Conservation (phyloP, 495 filamentous ascomycete species). For the Neurospora sp. region DNA sequence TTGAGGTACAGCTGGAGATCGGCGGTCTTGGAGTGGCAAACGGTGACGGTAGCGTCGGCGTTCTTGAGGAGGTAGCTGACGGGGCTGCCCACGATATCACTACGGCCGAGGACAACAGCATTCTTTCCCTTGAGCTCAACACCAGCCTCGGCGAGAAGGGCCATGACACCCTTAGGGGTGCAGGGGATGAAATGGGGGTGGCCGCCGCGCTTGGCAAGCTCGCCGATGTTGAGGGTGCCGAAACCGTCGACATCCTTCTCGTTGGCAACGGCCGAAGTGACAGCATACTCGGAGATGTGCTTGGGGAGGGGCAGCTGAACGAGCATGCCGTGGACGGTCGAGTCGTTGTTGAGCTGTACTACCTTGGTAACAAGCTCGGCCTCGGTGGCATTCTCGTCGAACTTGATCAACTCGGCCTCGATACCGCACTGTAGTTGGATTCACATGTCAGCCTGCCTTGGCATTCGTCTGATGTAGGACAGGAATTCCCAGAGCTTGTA, state of each 20-base stretch:
- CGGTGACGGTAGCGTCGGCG: conserved; percentile 90
- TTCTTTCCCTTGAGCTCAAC: conserved; percentile 81
- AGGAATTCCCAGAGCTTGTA: background rate
- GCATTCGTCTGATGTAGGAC: background rate
- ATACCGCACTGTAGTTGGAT: conserved; percentile 63
- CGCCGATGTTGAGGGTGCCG: conserved; percentile 84
- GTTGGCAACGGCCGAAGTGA: conserved; percentile 83
- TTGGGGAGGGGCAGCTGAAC: conserved; percentile 86
- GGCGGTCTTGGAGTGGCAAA: conserved; percentile 83
- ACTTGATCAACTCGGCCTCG: conserved; percentile 71
- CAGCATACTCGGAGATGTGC: conserved; percentile 76
- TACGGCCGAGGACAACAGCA: conserved; percentile 88
- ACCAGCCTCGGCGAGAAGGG: conserved; percentile 71
- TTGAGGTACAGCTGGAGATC: conserved; percentile 64
- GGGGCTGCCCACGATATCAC: conserved; percentile 94
- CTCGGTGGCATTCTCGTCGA: conserved; percentile 72
- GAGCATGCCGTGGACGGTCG: conserved; percentile 79
- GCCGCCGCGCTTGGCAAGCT: conserved; percentile 89
- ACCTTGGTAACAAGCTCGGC: conserved; percentile 76
- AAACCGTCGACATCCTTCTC: conserved; percentile 99
- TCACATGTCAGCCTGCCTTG: background rate
- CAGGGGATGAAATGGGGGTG: conserved; percentile 82
- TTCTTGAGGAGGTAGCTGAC: conserved; percentile 92
- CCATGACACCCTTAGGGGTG: conserved; percentile 96
- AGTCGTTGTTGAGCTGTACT: conserved; percentile 74